Base-by-base conservation (phyloP, 305 asterid species). In the Fraxinus ornus region DNA sequence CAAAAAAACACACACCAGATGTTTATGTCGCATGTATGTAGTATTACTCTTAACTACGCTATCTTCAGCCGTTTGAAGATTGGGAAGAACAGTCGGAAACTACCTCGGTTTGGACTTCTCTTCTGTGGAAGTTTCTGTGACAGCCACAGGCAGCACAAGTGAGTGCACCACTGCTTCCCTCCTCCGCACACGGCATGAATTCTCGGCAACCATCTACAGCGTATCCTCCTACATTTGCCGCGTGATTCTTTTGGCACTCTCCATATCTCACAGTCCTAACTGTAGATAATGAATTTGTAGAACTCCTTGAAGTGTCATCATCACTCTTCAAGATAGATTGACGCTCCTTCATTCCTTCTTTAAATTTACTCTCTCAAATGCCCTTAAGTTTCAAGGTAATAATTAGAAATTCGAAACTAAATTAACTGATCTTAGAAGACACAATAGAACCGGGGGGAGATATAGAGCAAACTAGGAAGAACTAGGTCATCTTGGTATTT, bases 191-290 rank as follows among this genome's bases (percentile, higher is more conserved):
- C 2, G 97, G 92, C 92, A 94, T 87, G 92, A 93, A 94, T 52
- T 94, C 98, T 90, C 95, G 78, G 90, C 97, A 94, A 1, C 97
- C 98, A 77, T 94, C 97, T 74, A 94, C 95, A 0, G 97, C 97
- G 85, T 92, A 87, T 37, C 98, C 97, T 9, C 97, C 97, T 0
- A 90, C 89, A 9, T 84, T 77, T 2, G 95, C 94, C 0, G 97
- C 97, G 83, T 94, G 97, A 30, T 94, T 94, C 89, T 83, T 94
- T 55, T 92, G 94, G 86, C 97, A 94, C 90, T 94, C 97, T 0
- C 80, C 88, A 49, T 92, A 93, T 39, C 95, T 80, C 55, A 90
- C 95, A 3, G 74, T 84, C 76, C 89, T 84, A 7, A 83, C 84
- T 0, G 91, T 37, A n/a, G 33, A 84, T 0, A 91, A 86, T 0